A percentile compares a stretch with the other conserved stretches of the same genome.
These are phyloP conservation scores for Saccharomycopsis guyanensis DNA, from an alignment of 805 yeast species.

Conservation along the genomic window DNA sequence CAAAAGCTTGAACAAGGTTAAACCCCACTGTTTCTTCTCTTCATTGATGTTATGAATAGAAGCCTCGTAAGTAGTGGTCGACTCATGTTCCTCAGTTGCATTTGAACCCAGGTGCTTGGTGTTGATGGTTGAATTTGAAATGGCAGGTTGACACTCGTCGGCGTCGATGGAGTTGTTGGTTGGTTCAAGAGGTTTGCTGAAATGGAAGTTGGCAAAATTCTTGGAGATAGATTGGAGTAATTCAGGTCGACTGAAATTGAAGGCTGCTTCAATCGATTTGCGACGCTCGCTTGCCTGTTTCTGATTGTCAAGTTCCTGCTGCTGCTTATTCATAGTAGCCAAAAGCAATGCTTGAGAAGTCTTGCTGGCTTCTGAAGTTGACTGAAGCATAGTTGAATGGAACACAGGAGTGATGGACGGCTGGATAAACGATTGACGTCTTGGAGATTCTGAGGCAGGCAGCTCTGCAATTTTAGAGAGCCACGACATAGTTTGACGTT, in stretches of 20 bases:
- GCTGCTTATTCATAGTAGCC: conserved; percentile 17
- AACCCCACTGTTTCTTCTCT: conserved; percentile 15
- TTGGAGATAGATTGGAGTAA: not conserved
- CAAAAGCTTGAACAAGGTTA: conserved; percentile 4
- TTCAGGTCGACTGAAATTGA: not conserved
- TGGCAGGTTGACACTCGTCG: not conserved
- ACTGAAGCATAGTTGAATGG: conserved; percentile 7
- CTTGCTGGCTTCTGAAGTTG: conserved; percentile 4
- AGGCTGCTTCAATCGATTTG: not conserved
- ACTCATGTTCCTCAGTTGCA: not conserved
- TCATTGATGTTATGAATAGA: conserved; percentile 1
- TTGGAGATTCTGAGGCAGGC: too few relatives aligned
- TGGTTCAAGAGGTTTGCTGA: not conserved
- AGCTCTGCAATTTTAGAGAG: conserved; percentile 5
- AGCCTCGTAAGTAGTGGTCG: not conserved
- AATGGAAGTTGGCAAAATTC: conserved; percentile 2
- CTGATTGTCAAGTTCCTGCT: conserved; percentile 6
- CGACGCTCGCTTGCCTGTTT: not conserved
- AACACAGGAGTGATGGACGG: conserved; percentile 15
- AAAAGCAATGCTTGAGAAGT: conserved; percentile 18
- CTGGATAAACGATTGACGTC: not conserved
- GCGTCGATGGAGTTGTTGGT: not conserved
- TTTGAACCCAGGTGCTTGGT: not conserved
- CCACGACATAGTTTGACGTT: conserved; percentile 14
- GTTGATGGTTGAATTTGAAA: not conserved